Base-by-base conservation (phyloP, 1,284 basidiomycete genomes). In the Papiliotrema fonsecae region DNA sequence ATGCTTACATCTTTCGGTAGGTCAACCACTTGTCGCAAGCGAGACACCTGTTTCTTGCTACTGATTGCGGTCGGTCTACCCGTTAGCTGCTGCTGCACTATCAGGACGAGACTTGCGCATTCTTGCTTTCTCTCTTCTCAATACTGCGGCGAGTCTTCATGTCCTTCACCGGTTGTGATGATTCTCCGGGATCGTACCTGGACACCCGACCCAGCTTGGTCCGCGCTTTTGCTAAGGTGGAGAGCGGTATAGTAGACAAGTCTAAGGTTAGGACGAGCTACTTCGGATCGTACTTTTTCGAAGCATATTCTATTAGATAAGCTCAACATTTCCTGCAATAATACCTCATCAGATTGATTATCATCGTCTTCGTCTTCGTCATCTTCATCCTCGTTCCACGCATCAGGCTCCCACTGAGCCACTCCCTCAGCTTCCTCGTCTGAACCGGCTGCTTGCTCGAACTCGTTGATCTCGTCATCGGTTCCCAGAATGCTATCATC, bases 11-110 rank as follows among this genome's bases (percentile, higher is more conserved):
- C 68, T 54, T 82, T 81, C 38, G 80, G 77, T 4, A 82, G 79
- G 53, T 91, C 86, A 6, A 93, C 80, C 1, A 89, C 85, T n/a
- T 76, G 77, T 47, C 91, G 78, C 47, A 78, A 79, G 13, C 93
- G 82, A 3, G 86, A 82, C 2, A 96, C 89, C 1, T 90, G 89
- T 58, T 80, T 81, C 70, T 94, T 96, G 0, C 91, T 88, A 6
- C 86, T 86, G 54, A 89, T 77, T 62, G 90, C 89, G 34, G 77
- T 81, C 4, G 91, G 94, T 1, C 89, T 94, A 51, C 35, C 11
- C 39, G 39, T 54, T 35, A 57, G 45, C 42, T 38, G 36, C 31
- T n/a, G 18, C 43, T 27, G 49, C 19, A 6, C 11, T 25, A 7
- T 35, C 22, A 2, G 13, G 19, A 4, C 16, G 3, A 10, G n/a